Percentiles rank a stretch among this genome's conserved stretches.
Evolutionary conservation across 768 basidiomycete species (phyloP).

Genomic region (Boletellus emodensis): DNA sequence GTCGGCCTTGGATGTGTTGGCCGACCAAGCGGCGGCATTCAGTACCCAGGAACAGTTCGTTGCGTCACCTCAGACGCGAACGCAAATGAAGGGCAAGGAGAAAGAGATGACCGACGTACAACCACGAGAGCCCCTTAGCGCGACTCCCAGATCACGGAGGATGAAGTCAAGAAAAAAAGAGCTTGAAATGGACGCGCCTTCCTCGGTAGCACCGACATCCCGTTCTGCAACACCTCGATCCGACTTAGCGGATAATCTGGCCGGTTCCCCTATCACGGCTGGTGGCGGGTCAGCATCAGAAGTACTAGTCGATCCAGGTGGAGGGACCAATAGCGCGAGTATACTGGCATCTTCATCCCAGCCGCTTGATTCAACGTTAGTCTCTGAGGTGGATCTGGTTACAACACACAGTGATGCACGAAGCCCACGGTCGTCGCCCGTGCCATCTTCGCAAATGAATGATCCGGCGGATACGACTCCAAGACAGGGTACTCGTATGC

Average conservation of each 20-base stretch:
- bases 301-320: conserved; percentile 20
- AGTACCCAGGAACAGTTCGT: conserved; percentile 33
- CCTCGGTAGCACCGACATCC: conserved; percentile 3
- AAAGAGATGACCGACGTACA: conserved; percentile 13
- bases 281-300: conserved; percentile 5
- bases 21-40: conserved; percentile 66
- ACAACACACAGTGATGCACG: background rate
- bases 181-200: conserved; percentile 1
- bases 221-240: conserved; percentile 17
- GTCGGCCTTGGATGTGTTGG: conserved; percentile 68
- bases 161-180: conserved; percentile 8
- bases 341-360: conserved; percentile 2
- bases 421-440: background rate
- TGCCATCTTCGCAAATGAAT: background rate
- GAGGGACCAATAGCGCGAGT: conserved; percentile 2
- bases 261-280: background rate
- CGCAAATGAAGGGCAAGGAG: conserved; percentile 17
- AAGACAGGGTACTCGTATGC: conserved; percentile 9
- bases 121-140: conserved; percentile 1
- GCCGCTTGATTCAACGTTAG: conserved; percentile 4
- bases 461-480: conserved; percentile 16
- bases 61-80: background rate
- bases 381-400: background rate
- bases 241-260: conserved; percentile 5
- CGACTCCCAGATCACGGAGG: conserved; percentile 7